phyloP scores from a whole-genome alignment of 23 red algal genomes.

The Gracilaria gracilis region DNA sequence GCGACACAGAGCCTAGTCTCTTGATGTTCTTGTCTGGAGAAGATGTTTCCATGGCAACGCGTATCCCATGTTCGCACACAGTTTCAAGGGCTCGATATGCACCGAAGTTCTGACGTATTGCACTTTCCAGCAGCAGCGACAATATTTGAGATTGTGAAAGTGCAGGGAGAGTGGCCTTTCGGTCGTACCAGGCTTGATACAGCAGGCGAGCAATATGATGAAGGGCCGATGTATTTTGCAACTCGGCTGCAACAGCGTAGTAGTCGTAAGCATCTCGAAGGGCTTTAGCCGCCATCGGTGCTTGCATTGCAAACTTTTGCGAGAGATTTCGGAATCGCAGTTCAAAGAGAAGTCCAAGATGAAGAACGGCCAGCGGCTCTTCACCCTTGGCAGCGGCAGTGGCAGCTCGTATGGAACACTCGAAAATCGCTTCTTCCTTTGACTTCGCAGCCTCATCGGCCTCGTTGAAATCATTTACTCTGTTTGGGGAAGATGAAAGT shows the following conservation, averaged over 20 bases:
- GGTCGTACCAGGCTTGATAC: not conserved
- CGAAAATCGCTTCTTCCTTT: not conserved
- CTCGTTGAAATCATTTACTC: not conserved
- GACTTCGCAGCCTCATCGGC: not conserved
- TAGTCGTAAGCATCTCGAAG: constrained; percentile 8
- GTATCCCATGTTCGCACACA: not conserved
- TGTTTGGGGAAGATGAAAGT: not conserved
- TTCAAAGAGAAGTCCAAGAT: constrained; percentile 26
- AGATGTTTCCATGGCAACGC: not conserved
- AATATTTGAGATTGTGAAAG: not conserved
- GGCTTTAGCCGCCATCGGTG: not conserved
- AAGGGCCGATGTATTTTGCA: not conserved
- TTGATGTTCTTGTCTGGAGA: not conserved
- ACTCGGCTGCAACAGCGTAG: constrained; percentile 6
- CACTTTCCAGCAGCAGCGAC: constrained; percentile 2
- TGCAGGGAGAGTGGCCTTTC: not conserved
- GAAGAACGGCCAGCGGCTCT: constrained; percentile 17
- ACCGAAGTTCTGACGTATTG: not conserved
- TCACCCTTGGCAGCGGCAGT: not conserved
- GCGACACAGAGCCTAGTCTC: not conserved
- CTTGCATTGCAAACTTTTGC: not conserved
- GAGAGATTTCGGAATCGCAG: not conserved
- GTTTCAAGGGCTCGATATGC: not conserved
- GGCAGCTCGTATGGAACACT: constrained; percentile 1
- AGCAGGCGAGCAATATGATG: constrained; percentile 3